phyloP scores from a whole-genome alignment of 805 yeast genomes.

The Yarrowia keelungensis region DNA sequence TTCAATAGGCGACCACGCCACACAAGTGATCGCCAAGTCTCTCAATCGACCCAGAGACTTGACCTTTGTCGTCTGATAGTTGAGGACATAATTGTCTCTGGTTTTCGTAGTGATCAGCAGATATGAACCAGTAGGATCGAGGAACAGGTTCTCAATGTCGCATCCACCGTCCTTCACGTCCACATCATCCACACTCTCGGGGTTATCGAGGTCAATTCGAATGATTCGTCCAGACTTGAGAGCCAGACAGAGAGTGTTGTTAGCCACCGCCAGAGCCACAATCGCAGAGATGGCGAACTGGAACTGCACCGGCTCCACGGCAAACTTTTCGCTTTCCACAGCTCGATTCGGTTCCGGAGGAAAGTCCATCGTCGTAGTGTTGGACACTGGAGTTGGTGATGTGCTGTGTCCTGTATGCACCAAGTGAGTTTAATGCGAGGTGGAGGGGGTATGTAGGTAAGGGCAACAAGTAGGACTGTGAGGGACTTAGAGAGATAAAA shows the following conservation, averaged over 20 bases:
- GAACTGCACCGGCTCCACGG: conserved; percentile 57
- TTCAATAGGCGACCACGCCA: conserved; percentile 54
- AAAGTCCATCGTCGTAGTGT: conserved; percentile 21
- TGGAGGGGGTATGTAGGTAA: no score
- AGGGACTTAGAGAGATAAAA: no score
- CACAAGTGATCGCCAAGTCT: conserved; percentile 54
- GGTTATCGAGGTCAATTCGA: conserved; percentile 70
- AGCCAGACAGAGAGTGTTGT: conserved; percentile 64
- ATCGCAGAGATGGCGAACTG: conserved; percentile 58
- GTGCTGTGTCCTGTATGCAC: no score
- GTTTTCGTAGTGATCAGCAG: conserved; percentile 58
- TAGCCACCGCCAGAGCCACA: conserved; percentile 59
- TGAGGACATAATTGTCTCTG: conserved; percentile 58
- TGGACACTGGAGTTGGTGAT: no score
- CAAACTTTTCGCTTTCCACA: conserved; percentile 43
- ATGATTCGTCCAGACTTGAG: conserved; percentile 61
- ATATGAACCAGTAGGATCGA: conserved; percentile 62
- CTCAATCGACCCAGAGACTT: conserved; percentile 57
- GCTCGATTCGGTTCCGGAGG: conserved; percentile 40
- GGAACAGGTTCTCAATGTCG: conserved; percentile 49
- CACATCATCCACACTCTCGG: conserved; percentile 61
- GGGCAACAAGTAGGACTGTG: no score
- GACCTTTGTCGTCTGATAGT: conserved; percentile 53
- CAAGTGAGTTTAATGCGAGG: no score
- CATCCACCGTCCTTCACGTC: conserved; percentile 47